Conservation (phyloP, 306 rosid genomes). For the Lablab purpureus region DNA sequence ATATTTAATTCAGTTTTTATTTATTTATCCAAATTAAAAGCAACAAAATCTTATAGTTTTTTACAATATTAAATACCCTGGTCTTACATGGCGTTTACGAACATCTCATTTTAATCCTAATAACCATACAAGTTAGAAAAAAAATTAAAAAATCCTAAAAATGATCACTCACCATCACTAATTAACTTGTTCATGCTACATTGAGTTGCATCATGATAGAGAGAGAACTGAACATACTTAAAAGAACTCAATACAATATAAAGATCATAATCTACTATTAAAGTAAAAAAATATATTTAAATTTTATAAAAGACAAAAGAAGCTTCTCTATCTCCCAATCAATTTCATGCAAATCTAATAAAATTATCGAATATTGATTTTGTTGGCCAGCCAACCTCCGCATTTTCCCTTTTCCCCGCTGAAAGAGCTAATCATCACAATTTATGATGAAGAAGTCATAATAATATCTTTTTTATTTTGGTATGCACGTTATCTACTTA, state of each 20-base stretch:
- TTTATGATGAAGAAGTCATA: neutral
- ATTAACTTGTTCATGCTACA: neutral
- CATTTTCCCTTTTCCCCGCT: neutral
- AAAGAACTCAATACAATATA: neutral
- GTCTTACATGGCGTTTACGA: no score
- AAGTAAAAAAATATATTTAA: neutral
- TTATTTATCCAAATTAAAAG: no score
- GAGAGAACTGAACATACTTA: no score
- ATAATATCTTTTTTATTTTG: conserved; percentile 36
- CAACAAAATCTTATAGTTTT: no score
- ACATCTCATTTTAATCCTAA: neutral
- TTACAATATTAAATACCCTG: no score
- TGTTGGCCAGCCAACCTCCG: conserved; percentile 32
- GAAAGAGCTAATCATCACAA: conserved; percentile 24
- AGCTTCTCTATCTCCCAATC: neutral
- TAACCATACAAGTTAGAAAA: neutral
- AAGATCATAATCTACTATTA: neutral
- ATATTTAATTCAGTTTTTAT: no score
- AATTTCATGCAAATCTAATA: conserved; percentile 31
- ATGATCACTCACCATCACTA: neutral
- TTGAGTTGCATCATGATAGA: neutral
- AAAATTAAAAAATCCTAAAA: neutral
- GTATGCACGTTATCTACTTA: conserved; percentile 16
- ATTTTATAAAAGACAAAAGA: neutral
- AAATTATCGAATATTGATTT: neutral